phyloP scores from a whole-genome alignment of 2,329 filamentous ascomycete genomes.

The Colletotrichum noveboracense region DNA sequence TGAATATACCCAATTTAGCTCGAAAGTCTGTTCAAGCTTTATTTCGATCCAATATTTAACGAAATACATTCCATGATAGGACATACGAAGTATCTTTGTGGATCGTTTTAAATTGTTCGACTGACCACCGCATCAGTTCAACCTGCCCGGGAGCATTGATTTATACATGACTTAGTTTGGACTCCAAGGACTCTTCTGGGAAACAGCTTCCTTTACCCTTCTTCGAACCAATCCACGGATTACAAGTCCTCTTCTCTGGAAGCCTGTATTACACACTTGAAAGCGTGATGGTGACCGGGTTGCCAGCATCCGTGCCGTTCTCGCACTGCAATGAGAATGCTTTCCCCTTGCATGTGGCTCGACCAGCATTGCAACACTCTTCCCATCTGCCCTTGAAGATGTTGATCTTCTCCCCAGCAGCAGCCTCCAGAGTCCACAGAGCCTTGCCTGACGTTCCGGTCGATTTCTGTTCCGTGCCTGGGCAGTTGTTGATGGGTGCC shows the following conservation, averaged over 20 bases:
- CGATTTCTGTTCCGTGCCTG: neutral
- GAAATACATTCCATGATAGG: neutral
- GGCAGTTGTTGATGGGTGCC: neutral
- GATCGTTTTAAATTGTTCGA: neutral
- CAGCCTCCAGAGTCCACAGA: neutral
- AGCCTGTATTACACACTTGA: neutral
- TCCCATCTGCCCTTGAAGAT: neutral
- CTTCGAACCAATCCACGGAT: accelerated
- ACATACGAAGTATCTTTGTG: neutral
- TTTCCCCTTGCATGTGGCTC: neutral
- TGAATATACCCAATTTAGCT: too few species aligned
- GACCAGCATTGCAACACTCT: neutral
- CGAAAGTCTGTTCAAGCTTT: neutral
- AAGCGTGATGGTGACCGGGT: neutral
- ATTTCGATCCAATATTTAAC: neutral
- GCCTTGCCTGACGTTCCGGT: neutral
- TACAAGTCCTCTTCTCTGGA: neutral
- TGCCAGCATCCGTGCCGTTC: neutral
- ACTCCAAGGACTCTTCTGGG: accelerated
- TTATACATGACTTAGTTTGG: accelerated
- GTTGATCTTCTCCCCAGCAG: neutral
- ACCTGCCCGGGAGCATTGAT: neutral
- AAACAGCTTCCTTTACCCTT: neutral
- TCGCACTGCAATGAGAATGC: neutral
- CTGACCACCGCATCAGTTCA: neutral